Base-by-base conservation (phyloP, 176 grass and related monocot genomes). In the Saccharum spontaneum region DNA sequence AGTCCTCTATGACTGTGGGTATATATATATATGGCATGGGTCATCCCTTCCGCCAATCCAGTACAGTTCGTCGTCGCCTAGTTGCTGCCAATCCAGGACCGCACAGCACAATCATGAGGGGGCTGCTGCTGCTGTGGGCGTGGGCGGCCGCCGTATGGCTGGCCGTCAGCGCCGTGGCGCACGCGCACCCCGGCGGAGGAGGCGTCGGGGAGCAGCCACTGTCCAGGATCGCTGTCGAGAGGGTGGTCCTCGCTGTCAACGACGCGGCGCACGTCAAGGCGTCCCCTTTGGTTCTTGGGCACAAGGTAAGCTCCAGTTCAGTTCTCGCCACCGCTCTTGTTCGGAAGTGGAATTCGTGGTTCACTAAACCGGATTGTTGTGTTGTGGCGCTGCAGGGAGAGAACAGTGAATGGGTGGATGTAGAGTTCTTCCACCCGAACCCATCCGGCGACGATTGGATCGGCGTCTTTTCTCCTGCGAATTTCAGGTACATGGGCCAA, bases 381-480 rank as follows among this genome's bases (percentile, higher is more conserved):
- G 33, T 13, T 84, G 26, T 49, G 26, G 40, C 34, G 17, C 68
- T 84, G 39, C 54, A 88, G 88, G 92, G 95, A 9, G 82, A 94
- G 86, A 78, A n/a, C 83, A 94, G 77, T 52, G 92, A 91, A 24
- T 94, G 88, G 92, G 95, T 94, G 28, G 90, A 91, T 59, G 60
- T 97, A 38, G 85, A 92, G 82, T 97, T 91, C 74, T 78, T 70
- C 55, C 82, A 93, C 75, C 84, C 86, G 13, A 79, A 88, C 82
- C 90, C 95, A 31, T 91, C 92, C 10, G 26, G n/a, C 14, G 73
- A 82, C 36, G 95, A 97, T 41, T 97, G 92, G 90, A 69, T 97
- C 44, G 95, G 90, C 20, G 92, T 97, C 3, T 97, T 94, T 66
- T 94, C 95, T 41, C 95, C 95, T 8, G 81, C 95, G 24, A 79